Evolutionary conservation across 108 stramenopile species (phyloP), one percentile per base, ranked within the genome.

Genomic region (Parietichytrium sp.): DNA sequence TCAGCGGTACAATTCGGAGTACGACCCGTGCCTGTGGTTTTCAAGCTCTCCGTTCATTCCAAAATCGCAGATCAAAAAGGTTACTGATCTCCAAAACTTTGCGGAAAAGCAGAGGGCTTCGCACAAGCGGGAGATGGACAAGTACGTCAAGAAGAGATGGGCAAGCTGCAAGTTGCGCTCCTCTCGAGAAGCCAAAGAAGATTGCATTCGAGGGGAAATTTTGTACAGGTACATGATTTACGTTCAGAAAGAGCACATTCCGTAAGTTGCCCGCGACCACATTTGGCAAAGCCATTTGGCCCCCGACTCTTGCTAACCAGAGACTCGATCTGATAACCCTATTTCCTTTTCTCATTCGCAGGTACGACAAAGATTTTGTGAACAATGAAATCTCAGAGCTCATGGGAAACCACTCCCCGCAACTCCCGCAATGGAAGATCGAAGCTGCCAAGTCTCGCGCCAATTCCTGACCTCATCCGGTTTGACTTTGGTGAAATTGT

Each of bases 91-190:
- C 38, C 55, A 72, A 25, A 42, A 72, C 1, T 72, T 72, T 72
- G 18, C 38, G 18, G 55, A 72, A 33, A 72, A 72, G 55, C 55
- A 25, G 0, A 31, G 55, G 38, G 42, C 45, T n/a, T 72, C 55
- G 7, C 55, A 72, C 55, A 72, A 72, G 42, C 55, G 55, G 0
- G 55, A 72, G 18, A 72, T 72, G 55, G 55, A 72, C 23, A 72
- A 72, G 55, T 72, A 72, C 42, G 55, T 72, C 29, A 72, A 72
- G 30, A 72, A 72, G 42, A 31, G 55, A 12, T 72, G 55, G 55
- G 55, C 55, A 15, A 42, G 38, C 18, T 72, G 55, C 42, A 72
- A 72, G 42, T 42, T 72, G 13, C 55, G 55, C 8, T 72, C 55
- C 4, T 72, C 55, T 25, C 8, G 45, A 42, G 55, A 72, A 12